A percentile compares a stretch with the other conserved stretches of the same genome.
Evolutionary conservation across 257 asterid species (phyloP).

Genomic region (Primulina eburnea): DNA sequence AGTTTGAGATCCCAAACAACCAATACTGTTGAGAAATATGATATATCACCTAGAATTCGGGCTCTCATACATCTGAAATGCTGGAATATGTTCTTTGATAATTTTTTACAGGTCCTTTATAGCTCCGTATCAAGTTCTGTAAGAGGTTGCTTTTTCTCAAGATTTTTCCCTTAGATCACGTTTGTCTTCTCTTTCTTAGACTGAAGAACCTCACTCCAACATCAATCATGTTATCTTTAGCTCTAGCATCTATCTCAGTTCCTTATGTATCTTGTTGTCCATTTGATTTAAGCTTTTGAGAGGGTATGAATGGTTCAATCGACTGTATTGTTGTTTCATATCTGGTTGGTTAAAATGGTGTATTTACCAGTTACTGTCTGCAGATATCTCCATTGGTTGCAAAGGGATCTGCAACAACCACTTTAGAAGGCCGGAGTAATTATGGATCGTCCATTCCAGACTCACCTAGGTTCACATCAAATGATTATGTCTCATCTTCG

Average conservation of each 20-base stretch:
- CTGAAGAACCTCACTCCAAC: background rate
- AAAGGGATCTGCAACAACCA: slow-evolving; percentile 60
- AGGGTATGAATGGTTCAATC: slow-evolving; percentile 9
- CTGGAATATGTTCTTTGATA: background rate
- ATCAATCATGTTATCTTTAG: background rate
- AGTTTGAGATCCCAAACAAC: background rate
- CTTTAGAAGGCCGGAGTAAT: slow-evolving; percentile 69
- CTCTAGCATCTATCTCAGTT: background rate
- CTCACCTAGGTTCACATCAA: slow-evolving; percentile 63
- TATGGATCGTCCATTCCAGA: slow-evolving; percentile 62
- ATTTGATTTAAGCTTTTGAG: background rate
- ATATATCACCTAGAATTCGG: background rate
- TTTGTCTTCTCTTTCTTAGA: background rate
- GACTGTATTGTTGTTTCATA: slow-evolving; percentile 4
- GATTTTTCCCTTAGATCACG: too few relatives aligned
- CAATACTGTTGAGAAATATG: background rate
- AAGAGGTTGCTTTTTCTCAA: background rate
- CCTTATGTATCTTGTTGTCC: background rate
- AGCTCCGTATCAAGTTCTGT: background rate
- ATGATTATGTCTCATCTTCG: slow-evolving; percentile 65
- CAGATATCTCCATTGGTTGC: slow-evolving; percentile 64
- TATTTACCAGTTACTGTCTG: slow-evolving; percentile 15
- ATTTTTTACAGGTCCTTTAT: background rate
- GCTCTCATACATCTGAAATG: background rate
- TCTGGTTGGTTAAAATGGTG: slow-evolving; percentile 7